These are phyloP conservation scores for Trichosporon ovoides DNA, from an alignment of 1,284 basidiomycete genomes.

Conservation along the genomic window DNA sequence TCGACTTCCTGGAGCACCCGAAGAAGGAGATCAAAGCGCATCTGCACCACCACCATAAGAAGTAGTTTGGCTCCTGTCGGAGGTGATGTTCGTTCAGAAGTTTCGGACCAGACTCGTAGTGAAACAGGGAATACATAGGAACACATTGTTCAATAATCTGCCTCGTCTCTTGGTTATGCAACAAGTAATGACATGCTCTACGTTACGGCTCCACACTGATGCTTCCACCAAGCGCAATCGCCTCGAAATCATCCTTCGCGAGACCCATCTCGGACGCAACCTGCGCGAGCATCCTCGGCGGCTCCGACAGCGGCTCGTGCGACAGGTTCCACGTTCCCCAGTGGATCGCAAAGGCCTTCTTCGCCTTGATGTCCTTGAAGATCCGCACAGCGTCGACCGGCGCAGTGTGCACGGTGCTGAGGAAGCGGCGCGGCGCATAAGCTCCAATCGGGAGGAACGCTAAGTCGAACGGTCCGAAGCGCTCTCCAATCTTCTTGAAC, in stretches of 20 bases:
- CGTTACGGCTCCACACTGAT: conserved; percentile 3
- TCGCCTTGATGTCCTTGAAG: conserved; percentile 55
- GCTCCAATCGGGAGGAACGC: conserved; percentile 65
- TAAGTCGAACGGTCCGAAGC: conserved; percentile 57
- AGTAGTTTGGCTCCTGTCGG: no score
- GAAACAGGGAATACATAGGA: no score
- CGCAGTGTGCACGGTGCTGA: conserved; percentile 59
- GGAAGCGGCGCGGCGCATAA: conserved; percentile 58
- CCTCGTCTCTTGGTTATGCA: no score
- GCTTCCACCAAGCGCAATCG: conserved; percentile 14
- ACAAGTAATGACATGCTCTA: no score
- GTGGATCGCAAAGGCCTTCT: conserved; percentile 62
- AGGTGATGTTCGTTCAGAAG: no score
- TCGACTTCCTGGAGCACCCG: conserved; percentile 7
- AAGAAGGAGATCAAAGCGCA: neutral
- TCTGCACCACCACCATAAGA: neutral
- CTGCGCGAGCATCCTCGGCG: conserved; percentile 54
- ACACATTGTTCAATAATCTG: no score
- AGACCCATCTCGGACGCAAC: conserved; percentile 56
- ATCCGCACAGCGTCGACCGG: conserved; percentile 62
- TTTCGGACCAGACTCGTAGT: no score
- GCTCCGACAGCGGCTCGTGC: conserved; percentile 57
- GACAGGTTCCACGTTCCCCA: conserved; percentile 56
- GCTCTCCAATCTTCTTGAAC: conserved; percentile 28
- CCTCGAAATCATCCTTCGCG: conserved; percentile 53